Evolutionary conservation across 73 alveolate species (phyloP).

Genomic region (Durusdinium trenchii): DNA sequence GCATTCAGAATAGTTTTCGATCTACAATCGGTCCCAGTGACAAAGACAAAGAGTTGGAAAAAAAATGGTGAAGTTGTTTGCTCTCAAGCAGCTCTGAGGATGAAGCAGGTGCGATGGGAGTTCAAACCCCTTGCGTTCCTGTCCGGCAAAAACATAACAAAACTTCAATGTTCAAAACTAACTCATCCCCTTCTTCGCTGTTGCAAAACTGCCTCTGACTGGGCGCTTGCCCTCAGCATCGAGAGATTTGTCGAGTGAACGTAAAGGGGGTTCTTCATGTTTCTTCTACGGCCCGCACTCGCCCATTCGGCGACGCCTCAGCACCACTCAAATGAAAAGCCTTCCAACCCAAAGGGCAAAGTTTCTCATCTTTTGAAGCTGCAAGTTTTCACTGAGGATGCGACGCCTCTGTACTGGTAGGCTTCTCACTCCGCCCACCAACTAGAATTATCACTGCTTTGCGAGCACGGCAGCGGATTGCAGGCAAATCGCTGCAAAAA

Average conservation of each 20-base stretch:
- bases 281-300: not conserved
- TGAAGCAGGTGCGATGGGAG: slow-evolving; percentile 58
- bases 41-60: no score
- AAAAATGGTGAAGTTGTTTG: not conserved
- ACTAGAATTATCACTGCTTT: slow-evolving; percentile 47
- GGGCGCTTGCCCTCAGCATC: slow-evolving; percentile 38
- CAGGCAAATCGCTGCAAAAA: not conserved
- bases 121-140: slow-evolving; percentile 69
- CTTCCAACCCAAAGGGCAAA: not conserved
- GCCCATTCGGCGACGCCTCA: not conserved
- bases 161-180: not conserved
- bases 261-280: no score
- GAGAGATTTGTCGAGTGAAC: no score
- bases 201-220: not conserved
- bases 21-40: no score
- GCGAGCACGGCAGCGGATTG: not conserved
- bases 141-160: not conserved
- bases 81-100: not conserved
- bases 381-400: not conserved
- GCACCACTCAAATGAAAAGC: not conserved
- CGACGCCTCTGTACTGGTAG: slow-evolving; percentile 48
- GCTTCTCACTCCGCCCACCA: slow-evolving; percentile 38
- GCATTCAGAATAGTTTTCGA: not conserved
- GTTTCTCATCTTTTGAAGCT: not conserved
- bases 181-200: not conserved